Percentiles rank a stretch among this genome's conserved stretches.
phyloP scores from a whole-genome alignment of 1,284 basidiomycete genomes.

The Ustilago bromivora region DNA sequence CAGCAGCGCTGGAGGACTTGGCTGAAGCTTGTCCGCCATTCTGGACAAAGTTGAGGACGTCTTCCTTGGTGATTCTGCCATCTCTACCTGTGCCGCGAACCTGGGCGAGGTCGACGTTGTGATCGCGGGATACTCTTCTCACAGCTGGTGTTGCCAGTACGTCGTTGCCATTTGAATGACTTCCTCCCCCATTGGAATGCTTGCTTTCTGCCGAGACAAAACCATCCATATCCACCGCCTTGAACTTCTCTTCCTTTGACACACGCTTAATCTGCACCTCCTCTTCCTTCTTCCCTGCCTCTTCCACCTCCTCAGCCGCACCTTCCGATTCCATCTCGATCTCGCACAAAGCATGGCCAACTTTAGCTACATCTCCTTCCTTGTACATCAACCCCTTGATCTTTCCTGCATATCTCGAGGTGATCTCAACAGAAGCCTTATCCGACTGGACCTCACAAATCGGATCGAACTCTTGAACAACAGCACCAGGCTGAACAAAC shows the following conservation, averaged over 20 bases:
- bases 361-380: slow-evolving; percentile 87
- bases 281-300: slow-evolving; percentile 4
- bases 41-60: slow-evolving; percentile 72
- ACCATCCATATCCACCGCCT: slow-evolving; percentile 33
- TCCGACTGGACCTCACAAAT: slow-evolving; percentile 94
- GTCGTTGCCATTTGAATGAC: slow-evolving; percentile 29
- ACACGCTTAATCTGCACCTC: slow-evolving; percentile 20
- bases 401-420: slow-evolving; percentile 84
- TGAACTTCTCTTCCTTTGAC: slow-evolving; percentile 18
- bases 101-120: slow-evolving; percentile 74
- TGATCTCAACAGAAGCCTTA: slow-evolving; percentile 94
- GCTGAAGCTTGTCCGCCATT: slow-evolving; percentile 12
- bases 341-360: slow-evolving; percentile 83
- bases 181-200: slow-evolving; percentile 21
- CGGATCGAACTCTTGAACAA: slow-evolving; percentile 82
- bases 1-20: background rate
- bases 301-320: slow-evolving; percentile 2
- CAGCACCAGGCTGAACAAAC: slow-evolving; percentile 75
- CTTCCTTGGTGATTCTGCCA: slow-evolving; percentile 81
- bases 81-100: slow-evolving; percentile 80
- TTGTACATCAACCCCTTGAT: slow-evolving; percentile 80
- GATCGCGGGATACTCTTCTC: slow-evolving; percentile 79
- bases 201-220: slow-evolving; percentile 43
- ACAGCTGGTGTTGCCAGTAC: slow-evolving; percentile 79
- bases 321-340: slow-evolving; percentile 81